Conservation (phyloP, 108 stramenopile species). For the Cyclotella baltica region DNA sequence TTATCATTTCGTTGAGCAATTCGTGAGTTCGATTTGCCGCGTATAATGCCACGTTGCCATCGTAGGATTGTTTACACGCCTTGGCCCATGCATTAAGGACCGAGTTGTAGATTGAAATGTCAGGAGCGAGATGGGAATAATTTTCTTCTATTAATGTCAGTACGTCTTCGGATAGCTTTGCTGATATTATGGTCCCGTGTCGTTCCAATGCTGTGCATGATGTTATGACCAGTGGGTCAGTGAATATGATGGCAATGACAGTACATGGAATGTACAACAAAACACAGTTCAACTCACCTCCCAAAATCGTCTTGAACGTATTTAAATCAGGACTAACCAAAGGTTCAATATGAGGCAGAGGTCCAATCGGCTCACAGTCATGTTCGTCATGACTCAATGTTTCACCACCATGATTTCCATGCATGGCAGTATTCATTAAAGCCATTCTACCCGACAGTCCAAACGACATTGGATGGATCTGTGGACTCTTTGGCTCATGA, state of each 20-base stretch:
- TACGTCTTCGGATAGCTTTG: constrained; percentile 36
- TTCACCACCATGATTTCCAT: constrained; percentile 6
- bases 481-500: not conserved
- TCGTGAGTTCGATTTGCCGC: constrained; percentile 51
- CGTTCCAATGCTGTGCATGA: constrained; percentile 30
- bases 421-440: constrained; percentile 31
- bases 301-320: constrained; percentile 34
- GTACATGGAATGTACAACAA: not conserved
- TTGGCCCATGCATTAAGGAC: constrained; percentile 57
- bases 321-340: constrained; percentile 36
- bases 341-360: constrained; percentile 40
- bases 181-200: constrained; percentile 21
- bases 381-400: not conserved
- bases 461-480: constrained; percentile 4
- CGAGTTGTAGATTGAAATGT: constrained; percentile 57
- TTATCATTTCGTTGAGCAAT: constrained; percentile 41
- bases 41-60: constrained; percentile 3
- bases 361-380: constrained; percentile 25
- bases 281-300: constrained; percentile 25
- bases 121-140: constrained; percentile 42
- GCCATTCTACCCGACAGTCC: constrained; percentile 23
- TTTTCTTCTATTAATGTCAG: constrained; percentile 32
- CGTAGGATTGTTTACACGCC: constrained; percentile 34
- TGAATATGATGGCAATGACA: not conserved
- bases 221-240: not conserved